These are phyloP conservation scores for Tulasnella sp. DNA, from an alignment of 768 basidiomycete species.

Conservation along the genomic window DNA sequence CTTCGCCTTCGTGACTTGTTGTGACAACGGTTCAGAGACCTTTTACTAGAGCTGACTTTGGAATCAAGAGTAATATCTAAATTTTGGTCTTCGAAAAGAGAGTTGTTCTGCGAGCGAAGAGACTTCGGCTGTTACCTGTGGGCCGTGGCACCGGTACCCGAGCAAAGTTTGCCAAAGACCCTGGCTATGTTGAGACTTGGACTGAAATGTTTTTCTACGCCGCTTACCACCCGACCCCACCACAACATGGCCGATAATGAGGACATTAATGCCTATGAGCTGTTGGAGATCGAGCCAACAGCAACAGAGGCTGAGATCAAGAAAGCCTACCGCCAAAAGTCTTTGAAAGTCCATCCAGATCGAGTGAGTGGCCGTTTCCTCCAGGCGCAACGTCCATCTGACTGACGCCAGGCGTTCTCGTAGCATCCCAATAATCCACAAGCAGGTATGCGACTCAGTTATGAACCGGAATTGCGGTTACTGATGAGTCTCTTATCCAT, in stretches of 20 bases:
- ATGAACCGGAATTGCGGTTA: background rate
- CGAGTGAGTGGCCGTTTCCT: constrained; percentile 44
- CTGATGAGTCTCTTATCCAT: background rate
- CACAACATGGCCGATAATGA: constrained; percentile 36
- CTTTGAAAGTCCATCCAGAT: constrained; percentile 82
- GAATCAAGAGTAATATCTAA: no score
- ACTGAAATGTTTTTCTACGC: background rate
- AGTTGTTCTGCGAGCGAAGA: no score
- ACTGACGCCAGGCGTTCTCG: constrained; percentile 19
- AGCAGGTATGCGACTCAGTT: constrained; percentile 44
- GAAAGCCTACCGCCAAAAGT: constrained; percentile 69
- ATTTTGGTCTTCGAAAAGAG: no score
- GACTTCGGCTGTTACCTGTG: no score
- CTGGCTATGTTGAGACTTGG: background rate
- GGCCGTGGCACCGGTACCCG: no score
- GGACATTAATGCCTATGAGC: constrained; percentile 65
- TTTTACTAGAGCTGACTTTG: no score
- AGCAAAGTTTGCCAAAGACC: background rate
- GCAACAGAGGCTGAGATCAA: constrained; percentile 70
- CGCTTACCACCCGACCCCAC: background rate
- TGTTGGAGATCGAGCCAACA: constrained; percentile 53
- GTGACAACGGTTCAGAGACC: background rate
- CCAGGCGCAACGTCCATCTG: constrained; percentile 12
- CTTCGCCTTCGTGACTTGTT: background rate
- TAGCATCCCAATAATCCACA: constrained; percentile 75